Evolutionary conservation across 139 green algal species (phyloP).

Genomic region (Chlamydomonas schloesseri): DNA sequence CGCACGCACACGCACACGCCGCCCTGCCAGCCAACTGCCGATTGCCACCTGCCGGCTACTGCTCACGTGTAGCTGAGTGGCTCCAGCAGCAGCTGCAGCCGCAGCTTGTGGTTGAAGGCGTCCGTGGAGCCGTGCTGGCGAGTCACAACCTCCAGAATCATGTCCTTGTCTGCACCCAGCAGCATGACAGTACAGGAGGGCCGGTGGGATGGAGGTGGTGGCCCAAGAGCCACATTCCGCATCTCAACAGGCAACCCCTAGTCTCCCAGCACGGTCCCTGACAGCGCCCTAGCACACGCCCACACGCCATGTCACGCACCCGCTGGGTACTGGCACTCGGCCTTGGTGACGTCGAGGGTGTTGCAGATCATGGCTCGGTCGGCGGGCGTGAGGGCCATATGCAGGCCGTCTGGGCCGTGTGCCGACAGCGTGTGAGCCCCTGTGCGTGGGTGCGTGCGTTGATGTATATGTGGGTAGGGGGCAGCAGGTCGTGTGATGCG

Average conservation of each 20-base stretch:
- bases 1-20: too few relatives aligned
- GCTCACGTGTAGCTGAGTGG: background rate
- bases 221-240: too few relatives aligned
- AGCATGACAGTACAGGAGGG: too few relatives aligned
- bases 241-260: too few relatives aligned
- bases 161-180: background rate
- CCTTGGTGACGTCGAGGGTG: background rate
- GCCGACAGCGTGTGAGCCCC: background rate
- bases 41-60: too few relatives aligned
- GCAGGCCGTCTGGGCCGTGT: slow-evolving; percentile 33
- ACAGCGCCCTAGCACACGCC: too few relatives aligned
- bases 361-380: background rate
- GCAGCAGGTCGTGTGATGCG: too few relatives aligned
- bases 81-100: background rate
- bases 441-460: too few relatives aligned
- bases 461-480: too few relatives aligned
- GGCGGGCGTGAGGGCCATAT: background rate
- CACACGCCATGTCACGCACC: background rate
- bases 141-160: background rate
- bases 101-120: background rate
- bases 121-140: background rate
- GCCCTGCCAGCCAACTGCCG: too few relatives aligned
- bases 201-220: too few relatives aligned
- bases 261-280: too few relatives aligned
- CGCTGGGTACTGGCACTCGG: background rate